Conservation (phyloP, 2,329 filamentous ascomycete genomes). For the Aureobasidium pullulans region DNA sequence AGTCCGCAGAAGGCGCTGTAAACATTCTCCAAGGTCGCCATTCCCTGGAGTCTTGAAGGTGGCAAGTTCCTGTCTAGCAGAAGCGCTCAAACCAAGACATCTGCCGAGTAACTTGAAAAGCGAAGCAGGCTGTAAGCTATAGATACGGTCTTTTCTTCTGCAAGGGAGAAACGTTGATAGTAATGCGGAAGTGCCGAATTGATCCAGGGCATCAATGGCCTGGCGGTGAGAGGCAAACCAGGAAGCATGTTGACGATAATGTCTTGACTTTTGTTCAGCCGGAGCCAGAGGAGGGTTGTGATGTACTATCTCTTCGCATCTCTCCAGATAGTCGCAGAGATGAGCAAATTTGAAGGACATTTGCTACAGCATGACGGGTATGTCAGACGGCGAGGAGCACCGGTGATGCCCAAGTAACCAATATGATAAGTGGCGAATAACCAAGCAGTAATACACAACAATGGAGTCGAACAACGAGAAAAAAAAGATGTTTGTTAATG, state of each 20-base stretch:
- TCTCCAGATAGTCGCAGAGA: slow-evolving; percentile 67
- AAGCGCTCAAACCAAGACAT: slow-evolving; percentile 57
- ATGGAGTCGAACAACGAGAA: not conserved
- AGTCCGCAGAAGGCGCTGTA: slow-evolving; percentile 55
- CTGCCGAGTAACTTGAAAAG: slow-evolving; percentile 62
- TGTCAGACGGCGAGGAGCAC: not conserved
- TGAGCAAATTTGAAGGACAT: slow-evolving; percentile 42
- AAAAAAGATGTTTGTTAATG: not conserved
- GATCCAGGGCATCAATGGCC: slow-evolving; percentile 50
- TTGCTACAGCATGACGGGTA: not conserved
- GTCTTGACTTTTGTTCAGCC: slow-evolving; percentile 23
- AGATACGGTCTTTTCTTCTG: slow-evolving; percentile 69
- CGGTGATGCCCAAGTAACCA: too few species aligned
- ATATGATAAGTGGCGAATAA: not conserved
- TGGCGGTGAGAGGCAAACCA: slow-evolving; percentile 65
- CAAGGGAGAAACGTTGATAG: slow-evolving; percentile 72
- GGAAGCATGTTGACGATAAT: not conserved
- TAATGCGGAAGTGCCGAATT: slow-evolving; percentile 52
- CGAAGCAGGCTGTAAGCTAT: slow-evolving; percentile 55
- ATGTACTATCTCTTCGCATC: slow-evolving; percentile 48
- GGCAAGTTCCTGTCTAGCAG: slow-evolving; percentile 54
- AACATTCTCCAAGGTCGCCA: slow-evolving; percentile 64
- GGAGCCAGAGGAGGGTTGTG: slow-evolving; percentile 34
- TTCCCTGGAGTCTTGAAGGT: slow-evolving; percentile 52
- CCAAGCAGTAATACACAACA: not conserved